Evolutionary conservation across 108 stramenopile species (phyloP).

Genomic region (Cyclostephanos tholiformis): DNA sequence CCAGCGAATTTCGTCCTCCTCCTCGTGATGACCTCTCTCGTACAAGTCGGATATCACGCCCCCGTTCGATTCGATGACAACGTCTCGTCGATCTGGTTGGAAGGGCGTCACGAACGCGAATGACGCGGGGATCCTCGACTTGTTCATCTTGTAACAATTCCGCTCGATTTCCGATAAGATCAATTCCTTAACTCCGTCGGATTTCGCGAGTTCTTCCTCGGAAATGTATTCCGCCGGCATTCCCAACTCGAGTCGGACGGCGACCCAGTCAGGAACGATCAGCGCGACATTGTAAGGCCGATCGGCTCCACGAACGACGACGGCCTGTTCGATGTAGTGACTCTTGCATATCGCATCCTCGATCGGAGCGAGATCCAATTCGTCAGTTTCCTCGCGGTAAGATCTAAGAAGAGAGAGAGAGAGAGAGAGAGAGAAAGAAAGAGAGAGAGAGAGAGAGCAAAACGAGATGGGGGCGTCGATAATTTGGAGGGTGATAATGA

Average conservation of each 20-base stretch:
- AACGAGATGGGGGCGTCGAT: too few relatives aligned
- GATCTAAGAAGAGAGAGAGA: too few relatives aligned
- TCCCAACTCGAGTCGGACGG: slow-evolving; percentile 63
- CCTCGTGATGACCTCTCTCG: slow-evolving; percentile 38
- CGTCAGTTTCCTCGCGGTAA: too few relatives aligned
- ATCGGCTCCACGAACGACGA: slow-evolving; percentile 89
- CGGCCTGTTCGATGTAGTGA: slow-evolving; percentile 75
- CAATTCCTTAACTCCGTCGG: slow-evolving; percentile 68
- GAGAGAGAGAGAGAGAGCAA: too few relatives aligned
- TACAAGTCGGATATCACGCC: slow-evolving; percentile 75
- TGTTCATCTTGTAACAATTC: slow-evolving; percentile 72
- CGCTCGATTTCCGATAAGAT: slow-evolving; percentile 71
- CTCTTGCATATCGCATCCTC: slow-evolving; percentile 90
- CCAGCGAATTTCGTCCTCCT: too few relatives aligned
- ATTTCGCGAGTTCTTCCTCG: slow-evolving; percentile 75
- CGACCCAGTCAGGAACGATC: slow-evolving; percentile 89
- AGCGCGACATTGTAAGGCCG: slow-evolving; percentile 88
- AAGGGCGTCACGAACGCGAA: slow-evolving; percentile 82
- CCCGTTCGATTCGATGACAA: slow-evolving; percentile 82
- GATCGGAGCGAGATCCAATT: slow-evolving; percentile 72
- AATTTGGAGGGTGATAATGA: too few relatives aligned
- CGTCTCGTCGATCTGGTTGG: slow-evolving; percentile 88
- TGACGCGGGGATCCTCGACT: slow-evolving; percentile 80
- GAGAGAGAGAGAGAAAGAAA: too few relatives aligned
- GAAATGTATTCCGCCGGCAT: slow-evolving; percentile 45